These are phyloP conservation scores for Boletus eberwhitei DNA, from an alignment of 768 basidiomycete genomes.

Conservation along the genomic window DNA sequence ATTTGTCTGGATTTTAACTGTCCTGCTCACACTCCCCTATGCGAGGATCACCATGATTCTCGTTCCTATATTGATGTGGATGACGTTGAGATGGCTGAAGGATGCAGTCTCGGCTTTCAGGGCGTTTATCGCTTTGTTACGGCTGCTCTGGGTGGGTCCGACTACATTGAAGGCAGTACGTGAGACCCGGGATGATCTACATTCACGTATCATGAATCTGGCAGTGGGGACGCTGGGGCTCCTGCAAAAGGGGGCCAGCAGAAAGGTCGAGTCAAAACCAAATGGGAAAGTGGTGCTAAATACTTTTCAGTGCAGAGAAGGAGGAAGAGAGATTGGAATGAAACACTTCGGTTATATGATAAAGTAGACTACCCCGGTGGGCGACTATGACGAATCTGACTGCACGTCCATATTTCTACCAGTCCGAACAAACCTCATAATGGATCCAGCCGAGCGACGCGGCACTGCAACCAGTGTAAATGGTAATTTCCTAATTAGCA, in stretches of 20 bases:
- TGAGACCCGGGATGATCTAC: slow-evolving; percentile 51
- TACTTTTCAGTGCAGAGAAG: slow-evolving; percentile 80
- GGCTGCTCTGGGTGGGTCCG: slow-evolving; percentile 62
- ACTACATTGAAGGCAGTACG: slow-evolving; percentile 52
- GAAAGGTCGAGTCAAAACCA: slow-evolving; percentile 63
- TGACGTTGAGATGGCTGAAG: slow-evolving; percentile 68
- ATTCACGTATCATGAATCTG: slow-evolving; percentile 63
- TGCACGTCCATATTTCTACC: no score
- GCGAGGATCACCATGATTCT: slow-evolving; percentile 52
- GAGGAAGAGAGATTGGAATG: slow-evolving; percentile 88
- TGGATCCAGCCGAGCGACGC: no score
- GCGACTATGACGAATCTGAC: slow-evolving; percentile 14
- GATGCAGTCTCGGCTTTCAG: slow-evolving; percentile 78
- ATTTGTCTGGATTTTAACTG: slow-evolving; percentile 56
- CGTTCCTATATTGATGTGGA: slow-evolving; percentile 49
- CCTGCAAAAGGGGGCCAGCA: slow-evolving; percentile 65
- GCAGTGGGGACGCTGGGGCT: slow-evolving; percentile 57
- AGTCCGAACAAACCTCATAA: no score
- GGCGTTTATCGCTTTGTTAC: slow-evolving; percentile 60
- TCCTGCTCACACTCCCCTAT: slow-evolving; percentile 61
- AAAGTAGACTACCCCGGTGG: slow-evolving; percentile 78
- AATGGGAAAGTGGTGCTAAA: slow-evolving; percentile 66
- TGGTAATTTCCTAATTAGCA: no score
- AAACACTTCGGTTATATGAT: slow-evolving; percentile 77
- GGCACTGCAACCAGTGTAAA: no score